Evolutionary conservation across 176 grass and related monocot species (phyloP).

Genomic region (Leersia perrieri): DNA sequence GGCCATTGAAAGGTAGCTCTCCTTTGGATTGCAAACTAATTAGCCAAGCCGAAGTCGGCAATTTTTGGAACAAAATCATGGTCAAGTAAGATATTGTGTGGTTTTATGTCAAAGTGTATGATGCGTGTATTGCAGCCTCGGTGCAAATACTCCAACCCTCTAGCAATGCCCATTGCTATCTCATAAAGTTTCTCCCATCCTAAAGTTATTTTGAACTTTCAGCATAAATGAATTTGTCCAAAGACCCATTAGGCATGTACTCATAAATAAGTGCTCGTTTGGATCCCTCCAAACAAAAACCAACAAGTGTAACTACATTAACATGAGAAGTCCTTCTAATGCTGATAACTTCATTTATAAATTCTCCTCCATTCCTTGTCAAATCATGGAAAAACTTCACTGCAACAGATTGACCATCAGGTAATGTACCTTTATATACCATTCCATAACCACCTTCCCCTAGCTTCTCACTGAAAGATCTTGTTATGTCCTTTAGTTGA

Average conservation of each 20-base stretch:
- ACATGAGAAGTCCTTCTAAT: constrained; percentile 6
- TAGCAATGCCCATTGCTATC: background rate
- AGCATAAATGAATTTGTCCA: background rate
- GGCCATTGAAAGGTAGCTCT: background rate
- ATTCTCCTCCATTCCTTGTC: background rate
- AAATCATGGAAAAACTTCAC: constrained; percentile 9
- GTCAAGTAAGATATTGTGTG: background rate
- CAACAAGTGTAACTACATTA: background rate
- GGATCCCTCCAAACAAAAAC: background rate
- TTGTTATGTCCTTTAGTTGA: constrained; percentile 15
- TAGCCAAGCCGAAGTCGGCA: background rate
- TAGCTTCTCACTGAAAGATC: constrained; percentile 27
- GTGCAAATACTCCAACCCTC: background rate
- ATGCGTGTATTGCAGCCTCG: background rate
- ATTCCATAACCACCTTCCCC: constrained; percentile 19
- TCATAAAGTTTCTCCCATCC: background rate
- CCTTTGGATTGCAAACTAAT: background rate
- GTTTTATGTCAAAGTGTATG: constrained; percentile 15
- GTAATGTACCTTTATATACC: background rate
- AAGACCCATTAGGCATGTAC: background rate
- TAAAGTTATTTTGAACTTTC: background rate
- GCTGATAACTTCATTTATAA: background rate
- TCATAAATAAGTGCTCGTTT: background rate
- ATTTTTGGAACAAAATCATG: background rate
- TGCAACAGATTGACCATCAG: background rate